Conservation (phyloP, 441 rosid genomes). For the Croton laevigatus region DNA sequence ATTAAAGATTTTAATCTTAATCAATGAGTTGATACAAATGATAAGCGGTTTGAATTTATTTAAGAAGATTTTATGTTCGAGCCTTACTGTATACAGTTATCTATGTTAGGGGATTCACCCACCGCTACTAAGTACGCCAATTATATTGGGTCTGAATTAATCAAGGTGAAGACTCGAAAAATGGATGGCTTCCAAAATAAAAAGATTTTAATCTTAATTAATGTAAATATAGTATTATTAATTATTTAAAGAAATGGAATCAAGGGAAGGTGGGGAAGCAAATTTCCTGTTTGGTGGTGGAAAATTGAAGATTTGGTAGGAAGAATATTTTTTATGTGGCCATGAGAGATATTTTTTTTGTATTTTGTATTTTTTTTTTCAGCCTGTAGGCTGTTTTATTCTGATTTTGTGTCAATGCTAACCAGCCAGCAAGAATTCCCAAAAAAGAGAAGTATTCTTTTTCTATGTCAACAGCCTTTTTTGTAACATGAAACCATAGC, state of each 20-base stretch:
- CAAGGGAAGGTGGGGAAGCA: not conserved
- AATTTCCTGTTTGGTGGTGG: conserved; percentile 7
- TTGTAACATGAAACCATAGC: conserved; percentile 7
- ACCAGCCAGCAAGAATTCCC: not conserved
- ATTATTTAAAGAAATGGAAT: not conserved
- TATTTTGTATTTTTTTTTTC: not conserved
- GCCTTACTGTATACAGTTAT: too few relatives aligned
- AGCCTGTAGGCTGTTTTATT: conserved; percentile 1
- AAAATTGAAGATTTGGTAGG: not conserved
- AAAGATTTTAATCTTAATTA: too few relatives aligned
- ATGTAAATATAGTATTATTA: too few relatives aligned
- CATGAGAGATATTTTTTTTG: not conserved
- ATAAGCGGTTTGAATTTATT: too few relatives aligned
- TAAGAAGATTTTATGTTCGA: too few relatives aligned
- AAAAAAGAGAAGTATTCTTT: conserved; percentile 11
- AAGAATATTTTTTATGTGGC: not conserved
- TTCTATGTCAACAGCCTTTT: not conserved
- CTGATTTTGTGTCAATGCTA: not conserved
- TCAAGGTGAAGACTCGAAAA: too few relatives aligned
- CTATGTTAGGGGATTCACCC: too few relatives aligned
- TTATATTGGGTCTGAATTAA: too few relatives aligned
- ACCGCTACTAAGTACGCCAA: too few relatives aligned
- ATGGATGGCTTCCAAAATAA: too few relatives aligned
- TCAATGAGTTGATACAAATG: too few relatives aligned
- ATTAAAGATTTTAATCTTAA: too few relatives aligned